Percentiles rank a stretch among this genome's conserved stretches.
Conservation (phyloP, 1,284 basidiomycete genomes). For the Malassezia furfur region DNA sequence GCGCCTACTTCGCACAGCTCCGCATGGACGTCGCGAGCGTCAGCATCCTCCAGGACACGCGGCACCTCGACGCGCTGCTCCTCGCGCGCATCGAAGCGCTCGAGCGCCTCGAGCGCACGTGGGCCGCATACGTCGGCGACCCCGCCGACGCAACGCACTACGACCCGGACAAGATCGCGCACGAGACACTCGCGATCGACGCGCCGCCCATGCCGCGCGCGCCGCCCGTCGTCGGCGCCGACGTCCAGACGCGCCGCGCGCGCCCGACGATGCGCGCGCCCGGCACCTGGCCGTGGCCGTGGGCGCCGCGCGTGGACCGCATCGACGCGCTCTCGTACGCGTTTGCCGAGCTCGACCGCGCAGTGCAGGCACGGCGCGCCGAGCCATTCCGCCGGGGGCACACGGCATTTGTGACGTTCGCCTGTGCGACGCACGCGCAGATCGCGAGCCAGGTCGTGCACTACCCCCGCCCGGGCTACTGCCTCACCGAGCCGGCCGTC, state of each 20-base stretch:
- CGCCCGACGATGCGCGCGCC: slow-evolving; percentile 22
- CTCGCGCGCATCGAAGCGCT: slow-evolving; percentile 69
- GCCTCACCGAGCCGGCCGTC: slow-evolving; percentile 56
- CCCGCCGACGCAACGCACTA: slow-evolving; percentile 68
- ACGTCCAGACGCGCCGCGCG: slow-evolving; percentile 7
- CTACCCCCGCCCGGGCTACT: slow-evolving; percentile 41
- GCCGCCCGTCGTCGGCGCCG: slow-evolving; percentile 2
- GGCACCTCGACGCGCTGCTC: slow-evolving; percentile 62
- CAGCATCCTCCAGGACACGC: slow-evolving; percentile 74
- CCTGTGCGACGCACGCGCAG: slow-evolving; percentile 87
- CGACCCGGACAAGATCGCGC: slow-evolving; percentile 53
- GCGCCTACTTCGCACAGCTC: slow-evolving; percentile 76
- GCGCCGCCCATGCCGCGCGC: slow-evolving; percentile 4
- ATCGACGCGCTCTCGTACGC: slow-evolving; percentile 33
- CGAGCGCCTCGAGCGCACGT: slow-evolving; percentile 64
- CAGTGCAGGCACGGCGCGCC: slow-evolving; percentile 23
- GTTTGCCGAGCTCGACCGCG: slow-evolving; percentile 32
- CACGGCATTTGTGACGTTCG: slow-evolving; percentile 90
- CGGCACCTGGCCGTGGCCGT: slow-evolving; percentile 1
- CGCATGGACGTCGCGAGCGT: slow-evolving; percentile 67
- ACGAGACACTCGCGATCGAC: slow-evolving; percentile 13
- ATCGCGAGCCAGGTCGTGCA: slow-evolving; percentile 79
- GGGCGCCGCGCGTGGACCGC: slow-evolving; percentile 31
- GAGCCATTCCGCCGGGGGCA: slow-evolving; percentile 53
- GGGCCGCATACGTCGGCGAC: slow-evolving; percentile 85